phyloP scores from a whole-genome alignment of 345 rosid species.

The Aegle marmelos region DNA sequence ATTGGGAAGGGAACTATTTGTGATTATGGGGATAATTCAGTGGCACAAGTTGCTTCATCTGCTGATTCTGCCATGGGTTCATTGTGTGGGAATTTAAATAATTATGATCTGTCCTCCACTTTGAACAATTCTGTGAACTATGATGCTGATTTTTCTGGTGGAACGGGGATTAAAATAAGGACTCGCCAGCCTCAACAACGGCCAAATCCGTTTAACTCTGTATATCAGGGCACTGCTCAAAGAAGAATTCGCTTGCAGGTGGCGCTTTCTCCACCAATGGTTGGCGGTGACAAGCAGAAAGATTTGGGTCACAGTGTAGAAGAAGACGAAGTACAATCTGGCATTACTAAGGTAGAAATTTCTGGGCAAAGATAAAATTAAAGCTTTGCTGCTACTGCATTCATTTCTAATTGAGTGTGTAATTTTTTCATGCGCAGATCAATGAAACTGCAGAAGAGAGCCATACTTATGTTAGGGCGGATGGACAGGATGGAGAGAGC shows the following conservation, averaged over 20 bases:
- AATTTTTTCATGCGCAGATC: slow-evolving; percentile 29
- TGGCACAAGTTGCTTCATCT: slow-evolving; percentile 33
- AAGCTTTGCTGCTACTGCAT: neutral
- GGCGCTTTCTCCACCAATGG: neutral
- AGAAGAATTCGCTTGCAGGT: slow-evolving; percentile 58
- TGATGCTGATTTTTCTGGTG: slow-evolving; percentile 21
- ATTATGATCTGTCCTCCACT: slow-evolving; percentile 30
- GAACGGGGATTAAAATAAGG: slow-evolving; percentile 53
- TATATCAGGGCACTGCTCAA: slow-evolving; percentile 56
- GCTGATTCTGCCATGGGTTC: slow-evolving; percentile 34
- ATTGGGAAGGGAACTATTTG: slow-evolving; percentile 17
- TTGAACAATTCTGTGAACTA: slow-evolving; percentile 29
- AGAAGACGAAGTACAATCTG: slow-evolving; percentile 46
- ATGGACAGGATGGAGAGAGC: slow-evolving; percentile 15
- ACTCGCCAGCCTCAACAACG: slow-evolving; percentile 36
- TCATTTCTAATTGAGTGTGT: slow-evolving; percentile 1
- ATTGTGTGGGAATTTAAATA: slow-evolving; percentile 28
- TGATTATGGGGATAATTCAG: slow-evolving; percentile 15
- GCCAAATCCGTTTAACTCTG: slow-evolving; percentile 21
- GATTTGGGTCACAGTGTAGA: slow-evolving; percentile 23
- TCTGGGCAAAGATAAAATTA: neutral
- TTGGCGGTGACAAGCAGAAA: slow-evolving; percentile 9
- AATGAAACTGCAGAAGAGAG: slow-evolving; percentile 14
- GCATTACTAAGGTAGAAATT: slow-evolving; percentile 41
- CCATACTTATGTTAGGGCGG: neutral